Base-by-base conservation (phyloP, 768 basidiomycete genomes). In the Pholiota microspora region DNA sequence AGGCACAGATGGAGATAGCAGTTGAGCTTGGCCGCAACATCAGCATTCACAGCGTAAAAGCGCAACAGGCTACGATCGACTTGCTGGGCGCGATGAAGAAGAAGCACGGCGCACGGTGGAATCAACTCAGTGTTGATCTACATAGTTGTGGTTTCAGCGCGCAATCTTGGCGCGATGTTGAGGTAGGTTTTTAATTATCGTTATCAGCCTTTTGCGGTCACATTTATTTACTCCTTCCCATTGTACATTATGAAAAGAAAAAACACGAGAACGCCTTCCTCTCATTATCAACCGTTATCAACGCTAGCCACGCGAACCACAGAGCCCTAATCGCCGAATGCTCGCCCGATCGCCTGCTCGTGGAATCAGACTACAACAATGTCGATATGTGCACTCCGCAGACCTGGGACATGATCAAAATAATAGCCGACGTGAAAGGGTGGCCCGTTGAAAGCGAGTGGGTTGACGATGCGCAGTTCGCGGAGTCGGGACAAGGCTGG, bases 71-170 rank as follows among this genome's bases (percentile, higher is more conserved):
- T 52, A 93, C 92, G 0, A 59, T 84, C 27, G 84, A 88, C 15
- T 68, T 93, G 29, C 67, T 98, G 21, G 70, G 72, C 25, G 73
- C 73, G 40, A 82, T 93, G 77, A 70, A 77, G 47, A 68, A 75
- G 58, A 81, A 77, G 64, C 76, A 89, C 52, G 81, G 83, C 3
- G 50, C 32, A 4, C 67, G 68, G 21, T 94, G 88, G 80, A 69
- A 73, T 46, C 66, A 65, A 16, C 84, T 97, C 65, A 95, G 86
- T 62, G 70, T 98, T 45, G 94, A 96, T 66, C 68, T 99, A 61
- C 96, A 99, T 68, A 92, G 89, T 44, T 98, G 93, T 64, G 91
- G 92, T 0, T 71, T 94, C 59, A 92, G 88, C 56, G 75, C 84
- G 6, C 82, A 95, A 64, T 84, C 80, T 32, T 91, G 90, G 85